Conservation (phyloP, 2,329 filamentous ascomycete species). For the Phialemonium atrogriseum region DNA sequence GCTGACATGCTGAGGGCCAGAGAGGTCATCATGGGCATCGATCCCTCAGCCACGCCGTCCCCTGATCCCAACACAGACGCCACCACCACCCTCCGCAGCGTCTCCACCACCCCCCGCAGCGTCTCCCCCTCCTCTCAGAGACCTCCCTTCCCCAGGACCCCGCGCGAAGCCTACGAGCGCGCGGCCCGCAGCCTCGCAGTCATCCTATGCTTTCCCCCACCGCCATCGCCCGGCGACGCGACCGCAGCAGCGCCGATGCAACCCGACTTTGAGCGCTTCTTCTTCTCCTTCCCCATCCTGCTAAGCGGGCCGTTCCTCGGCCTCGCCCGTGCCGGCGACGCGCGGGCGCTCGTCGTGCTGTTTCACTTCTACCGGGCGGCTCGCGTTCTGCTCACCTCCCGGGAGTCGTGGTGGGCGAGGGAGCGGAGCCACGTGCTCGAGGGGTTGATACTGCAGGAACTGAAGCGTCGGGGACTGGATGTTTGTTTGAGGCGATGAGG, state of each 20-base stretch:
- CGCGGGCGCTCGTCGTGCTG: constrained; percentile 18
- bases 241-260: neutral
- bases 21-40: too few relatives aligned
- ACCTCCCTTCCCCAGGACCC: neutral
- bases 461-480: constrained; percentile 10
- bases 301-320: constrained; percentile 16
- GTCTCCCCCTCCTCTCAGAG: too few relatives aligned
- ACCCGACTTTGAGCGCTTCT: constrained; percentile 16
- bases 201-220: constrained; percentile 8
- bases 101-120: neutral
- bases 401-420: constrained; percentile 18
- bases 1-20: too few relatives aligned
- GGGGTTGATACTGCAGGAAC: constrained; percentile 9
- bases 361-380: constrained; percentile 17
- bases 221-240: neutral
- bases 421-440: constrained; percentile 14
- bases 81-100: too few relatives aligned
- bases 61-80: too few relatives aligned
- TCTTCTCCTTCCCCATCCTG: constrained; percentile 18
- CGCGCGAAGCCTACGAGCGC: constrained; percentile 13
- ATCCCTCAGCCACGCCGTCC: too few relatives aligned
- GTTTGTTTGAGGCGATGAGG: too few relatives aligned
- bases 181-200: constrained; percentile 11
- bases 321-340: constrained; percentile 15
- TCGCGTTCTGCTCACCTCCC: constrained; percentile 10